phyloP scores from a whole-genome alignment of 2,329 filamentous ascomycete genomes.

The Diaporthe aspalathi region DNA sequence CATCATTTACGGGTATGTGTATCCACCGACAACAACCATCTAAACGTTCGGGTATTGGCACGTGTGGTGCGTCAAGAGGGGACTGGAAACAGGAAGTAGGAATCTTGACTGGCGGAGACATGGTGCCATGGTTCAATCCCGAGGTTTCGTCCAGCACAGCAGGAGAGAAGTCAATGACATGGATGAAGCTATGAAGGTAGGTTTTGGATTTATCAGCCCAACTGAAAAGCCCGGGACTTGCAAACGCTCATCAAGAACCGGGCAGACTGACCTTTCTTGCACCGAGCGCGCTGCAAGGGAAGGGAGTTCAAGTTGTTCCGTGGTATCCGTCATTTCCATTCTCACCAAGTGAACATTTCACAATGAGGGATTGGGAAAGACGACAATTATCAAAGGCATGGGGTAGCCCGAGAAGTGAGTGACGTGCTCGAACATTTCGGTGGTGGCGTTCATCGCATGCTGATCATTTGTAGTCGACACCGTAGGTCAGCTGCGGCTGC shows the following conservation, averaged over 20 bases:
- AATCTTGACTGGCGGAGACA: fast-evolving
- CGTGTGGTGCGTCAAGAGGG: no score
- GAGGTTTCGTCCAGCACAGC: background rate
- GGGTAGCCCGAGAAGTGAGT: no score
- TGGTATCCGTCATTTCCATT: no score
- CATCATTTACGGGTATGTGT: background rate
- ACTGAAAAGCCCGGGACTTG: background rate
- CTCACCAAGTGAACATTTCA: no score
- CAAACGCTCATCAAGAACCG: background rate
- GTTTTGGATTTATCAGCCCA: background rate
- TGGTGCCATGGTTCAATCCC: background rate
- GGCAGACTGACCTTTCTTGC: background rate
- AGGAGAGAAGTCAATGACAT: background rate
- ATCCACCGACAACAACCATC: background rate
- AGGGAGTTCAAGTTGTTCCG: no score
- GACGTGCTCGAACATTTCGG: no score
- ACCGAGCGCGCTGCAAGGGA: no score
- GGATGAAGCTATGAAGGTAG: background rate
- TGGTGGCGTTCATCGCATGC: background rate
- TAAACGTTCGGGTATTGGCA: background rate
- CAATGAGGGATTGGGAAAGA: no score
- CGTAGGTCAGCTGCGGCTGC: background rate
- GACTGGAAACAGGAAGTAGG: background rate
- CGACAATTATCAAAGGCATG: no score
- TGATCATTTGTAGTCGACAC: background rate